Base-by-base conservation (phyloP, 2,329 filamentous ascomycete genomes). In the Ceratocystis papillata region DNA sequence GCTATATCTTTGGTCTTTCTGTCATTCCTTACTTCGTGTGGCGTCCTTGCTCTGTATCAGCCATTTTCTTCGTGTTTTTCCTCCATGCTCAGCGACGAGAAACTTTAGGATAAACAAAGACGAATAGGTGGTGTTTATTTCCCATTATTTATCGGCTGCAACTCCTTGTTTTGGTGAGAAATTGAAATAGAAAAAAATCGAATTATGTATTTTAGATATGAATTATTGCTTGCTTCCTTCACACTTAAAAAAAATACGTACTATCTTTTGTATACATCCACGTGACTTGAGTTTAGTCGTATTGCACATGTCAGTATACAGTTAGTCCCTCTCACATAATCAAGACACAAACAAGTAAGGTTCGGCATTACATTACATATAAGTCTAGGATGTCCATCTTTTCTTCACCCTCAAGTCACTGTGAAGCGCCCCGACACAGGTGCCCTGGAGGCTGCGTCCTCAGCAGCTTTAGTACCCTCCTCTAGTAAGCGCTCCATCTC, bases 401-500 rank as follows among this genome's bases (percentile, higher is more conserved):
- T 8, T 28, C 64, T 25, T 48, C 10, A 28, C n/a, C 15, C 70
- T 76, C 79, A 95, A 66, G 90, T 84, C 72, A 97, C 90, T 59
- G 85, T 95, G 74, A 97, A 99, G 72, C 92, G 83, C 67, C 90
- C 90, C 72, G 86, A 87, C 25, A 85, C 85, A 1, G 90, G 88
- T 15, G 88, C 87, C 69, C 91, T 83, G 68, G 84, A 87, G 73
- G 94, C 88, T n/a, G 88, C 87, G 72, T 96, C 92, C 30, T 88
- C 89, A 10, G 92, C 91, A 15, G 90, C 90, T 72, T 95, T 85
- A 0, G 92, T 96, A 12, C 90, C 94, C 76, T 97, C 94, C 74
- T 88, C 90, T 71, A 99, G 77, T 72, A 96, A 78, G 60, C 92
- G 84, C 73, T 91, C 93, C 70, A 99, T 81, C 77, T 97, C 92